Evolutionary conservation across 768 basidiomycete genomes (phyloP).

Genomic region (Psilocybe cubensis): DNA sequence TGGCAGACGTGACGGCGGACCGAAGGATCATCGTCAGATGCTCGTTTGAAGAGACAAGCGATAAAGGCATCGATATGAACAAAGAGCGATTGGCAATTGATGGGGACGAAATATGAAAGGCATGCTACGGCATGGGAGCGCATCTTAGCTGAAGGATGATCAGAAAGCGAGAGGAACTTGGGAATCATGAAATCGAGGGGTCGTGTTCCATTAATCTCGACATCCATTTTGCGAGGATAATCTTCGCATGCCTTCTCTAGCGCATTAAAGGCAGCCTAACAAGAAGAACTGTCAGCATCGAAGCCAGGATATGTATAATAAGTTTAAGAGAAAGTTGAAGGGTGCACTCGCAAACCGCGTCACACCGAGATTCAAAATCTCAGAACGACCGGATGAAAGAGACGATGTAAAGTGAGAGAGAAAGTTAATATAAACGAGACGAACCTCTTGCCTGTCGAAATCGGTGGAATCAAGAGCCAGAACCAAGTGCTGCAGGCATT

Average conservation of each 20-base stretch:
- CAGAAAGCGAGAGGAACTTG: conserved; percentile 88
- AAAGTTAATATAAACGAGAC: conserved; percentile 23
- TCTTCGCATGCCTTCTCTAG: conserved; percentile 97
- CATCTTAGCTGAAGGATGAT: conserved; percentile 87
- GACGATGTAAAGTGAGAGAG: not conserved
- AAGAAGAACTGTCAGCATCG: conserved; percentile 3
- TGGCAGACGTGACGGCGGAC: conserved; percentile 97
- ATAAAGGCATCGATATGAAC: conserved; percentile 94
- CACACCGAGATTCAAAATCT: not conserved
- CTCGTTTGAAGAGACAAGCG: conserved; percentile 90
- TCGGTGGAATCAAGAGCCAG: conserved; percentile 77
- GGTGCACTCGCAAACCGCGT: not conserved
- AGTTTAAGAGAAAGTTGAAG: not conserved
- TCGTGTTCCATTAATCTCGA: conserved; percentile 90
- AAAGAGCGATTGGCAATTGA: conserved; percentile 84
- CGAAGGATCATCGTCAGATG: conserved; percentile 91
- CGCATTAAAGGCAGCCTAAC: conserved; percentile 88
- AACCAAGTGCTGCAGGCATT: conserved; percentile 87
- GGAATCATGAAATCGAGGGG: conserved; percentile 97
- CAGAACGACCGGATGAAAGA: not conserved
- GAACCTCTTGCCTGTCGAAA: conserved; percentile 84
- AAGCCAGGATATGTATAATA: not conserved
- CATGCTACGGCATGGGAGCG: conserved; percentile 93
- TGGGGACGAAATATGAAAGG: conserved; percentile 90
- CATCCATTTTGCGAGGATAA: conserved; percentile 92